Evolutionary conservation across 768 basidiomycete genomes (phyloP), one percentile per base, ranked within the genome.

Genomic region (Lentinula sp.): DNA sequence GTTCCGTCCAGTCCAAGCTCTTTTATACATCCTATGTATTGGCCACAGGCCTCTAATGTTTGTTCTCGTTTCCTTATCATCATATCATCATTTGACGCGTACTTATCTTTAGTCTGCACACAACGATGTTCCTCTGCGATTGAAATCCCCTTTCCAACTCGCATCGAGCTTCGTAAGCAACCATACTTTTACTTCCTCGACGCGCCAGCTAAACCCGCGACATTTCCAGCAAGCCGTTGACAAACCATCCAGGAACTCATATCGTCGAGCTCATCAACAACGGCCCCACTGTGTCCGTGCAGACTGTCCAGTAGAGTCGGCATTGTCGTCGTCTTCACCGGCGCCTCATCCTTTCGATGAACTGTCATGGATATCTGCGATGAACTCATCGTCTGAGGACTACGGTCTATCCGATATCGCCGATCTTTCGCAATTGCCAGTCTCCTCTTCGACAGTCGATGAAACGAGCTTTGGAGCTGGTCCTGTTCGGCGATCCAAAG

Each of bases 311-410:
- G 59, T 77, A 61, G 74, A 77, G 45, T 65, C 75, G 42, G 70
- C 74, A 1, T 61, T 68, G 40, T 56, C 55, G 3, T 56, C 55
- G 4, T 56, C 55, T 21, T 45, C 55, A n/a, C 64, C 28, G 28
- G 28, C 28, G 28, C 28, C 76, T 50, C 39, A 60, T 42, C 64
- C 74, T 46, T 87, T 89, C 68, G 87, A 89, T 73, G 74, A 78
- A 31, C 79, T 89, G 9, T 85, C 87, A 4, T 89, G 87, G 87
- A 84, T 87, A 57, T 76, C 85, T 28, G 76, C 81, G 7, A 73
- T 88, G 54, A 83, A 88, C 56, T 62, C 72, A 56, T 63, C 80
- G 5, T 74, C 79, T 13, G 75, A 80, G 57, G 65, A 66, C 61
- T 59, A 74, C 65, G 74, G 77, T 66, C 72, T 72, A 16, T 77